Evolutionary conservation across 768 basidiomycete species (phyloP).

Genomic region (Podaxis sp.): DNA sequence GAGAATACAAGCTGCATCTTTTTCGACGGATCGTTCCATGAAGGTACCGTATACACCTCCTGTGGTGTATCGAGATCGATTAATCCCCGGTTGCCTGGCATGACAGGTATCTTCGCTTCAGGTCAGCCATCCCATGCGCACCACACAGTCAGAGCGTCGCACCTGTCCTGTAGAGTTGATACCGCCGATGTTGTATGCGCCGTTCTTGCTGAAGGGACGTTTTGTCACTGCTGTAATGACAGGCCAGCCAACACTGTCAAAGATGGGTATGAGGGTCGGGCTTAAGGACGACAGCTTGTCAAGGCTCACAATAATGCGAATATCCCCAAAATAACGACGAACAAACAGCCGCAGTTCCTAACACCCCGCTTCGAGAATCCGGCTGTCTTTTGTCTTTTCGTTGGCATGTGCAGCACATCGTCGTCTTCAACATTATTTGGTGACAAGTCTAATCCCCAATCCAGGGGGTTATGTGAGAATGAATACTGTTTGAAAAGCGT

Average conservation of each 20-base stretch:
- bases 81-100: conserved; percentile 53
- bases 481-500: conserved; percentile 38
- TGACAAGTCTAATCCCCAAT: conserved; percentile 55
- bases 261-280: background rate
- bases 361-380: conserved; percentile 61
- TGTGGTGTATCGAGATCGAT: conserved; percentile 59
- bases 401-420: conserved; percentile 32
- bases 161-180: conserved; percentile 66
- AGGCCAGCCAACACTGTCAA: conserved; percentile 37
- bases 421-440: conserved; percentile 43
- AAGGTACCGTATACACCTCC: conserved; percentile 50
- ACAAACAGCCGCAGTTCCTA: conserved; percentile 60
- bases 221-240: conserved; percentile 31
- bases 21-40: conserved; percentile 55
- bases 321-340: conserved; percentile 39
- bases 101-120: conserved; percentile 53
- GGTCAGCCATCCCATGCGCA: conserved; percentile 6
- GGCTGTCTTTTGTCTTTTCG: conserved; percentile 35
- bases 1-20: conserved; percentile 64
- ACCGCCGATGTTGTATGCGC: conserved; percentile 45
- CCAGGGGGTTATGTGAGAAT: conserved; percentile 51
- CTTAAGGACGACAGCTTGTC: background rate
- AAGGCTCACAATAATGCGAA: conserved; percentile 64
- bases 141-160: conserved; percentile 18
- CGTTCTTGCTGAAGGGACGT: conserved; percentile 22